Base-by-base conservation (phyloP, 345 rosid genomes). In the Populus pruinosa region DNA sequence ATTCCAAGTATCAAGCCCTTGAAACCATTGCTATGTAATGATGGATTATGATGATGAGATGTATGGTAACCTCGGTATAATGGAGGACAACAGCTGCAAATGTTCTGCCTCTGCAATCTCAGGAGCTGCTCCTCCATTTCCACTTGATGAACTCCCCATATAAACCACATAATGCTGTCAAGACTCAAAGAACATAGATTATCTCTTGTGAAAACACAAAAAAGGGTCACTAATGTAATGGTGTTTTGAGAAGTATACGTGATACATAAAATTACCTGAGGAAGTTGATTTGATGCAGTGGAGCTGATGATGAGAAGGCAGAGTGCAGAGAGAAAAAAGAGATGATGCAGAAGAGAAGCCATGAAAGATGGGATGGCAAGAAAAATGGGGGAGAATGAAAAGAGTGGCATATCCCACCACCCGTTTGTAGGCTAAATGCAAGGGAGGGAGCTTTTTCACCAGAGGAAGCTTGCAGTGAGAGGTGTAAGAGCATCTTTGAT, bases 131-230 rank as follows among this genome's bases (percentile, higher is more conserved):
- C 69, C 80, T 31, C 53, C 71, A 43, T 47, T 69, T 9, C 71
- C 79, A 63, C n/a, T 64, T 8, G 83, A 75, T 68, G 91, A 82
- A 74, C 90, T 86, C 82, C 94, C 94, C 94, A 91, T 91, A 35
- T 91, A 91, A 18, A 91, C 93, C 62, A 91, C 86, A 83, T 91
- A 88, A 53, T 66, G 83, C 92, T 91, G 90, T 43, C 35, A 67
- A 35, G 10, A 21, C 47, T 43, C 47, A 23, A 68, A 23, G 35
- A 35, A 55, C n/a, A 23, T 4, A 29, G 47, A 43, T 43, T 11
- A 43, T 43, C 47, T 2, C 47, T 43, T 43, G 47, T 43, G 47
- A 43, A 43, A 43, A 43, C 47, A 43, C 12, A 43, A 11, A 33
- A 43, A 43, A 12, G 47, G 47, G 47, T 41, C 47, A 41, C 47